Conservation (phyloP, 2,329 filamentous ascomycete genomes). For the Rutstroemia sp. region DNA sequence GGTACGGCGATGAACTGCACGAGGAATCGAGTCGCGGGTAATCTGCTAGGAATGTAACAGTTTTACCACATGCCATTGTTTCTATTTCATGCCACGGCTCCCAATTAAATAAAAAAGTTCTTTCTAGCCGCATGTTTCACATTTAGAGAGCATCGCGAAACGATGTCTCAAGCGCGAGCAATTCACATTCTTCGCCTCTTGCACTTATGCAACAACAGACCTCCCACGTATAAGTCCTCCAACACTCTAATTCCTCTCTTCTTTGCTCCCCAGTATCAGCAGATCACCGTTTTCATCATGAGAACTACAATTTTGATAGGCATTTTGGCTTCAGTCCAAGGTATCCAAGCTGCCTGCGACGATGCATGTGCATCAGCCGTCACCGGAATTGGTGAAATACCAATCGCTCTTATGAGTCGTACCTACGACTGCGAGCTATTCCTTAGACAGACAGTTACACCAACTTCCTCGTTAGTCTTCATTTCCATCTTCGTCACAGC, state of each 20-base stretch:
- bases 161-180: background rate
- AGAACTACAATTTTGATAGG: constrained; percentile 2
- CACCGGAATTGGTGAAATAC: constrained; percentile 5
- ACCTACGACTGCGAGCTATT: constrained; percentile 2
- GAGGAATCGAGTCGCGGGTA: too few species aligned
- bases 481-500: too few species aligned
- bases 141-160: too few species aligned
- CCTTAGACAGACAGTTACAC: constrained; percentile 1
- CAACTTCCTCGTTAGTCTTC: constrained; percentile 2
- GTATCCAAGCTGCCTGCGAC: background rate
- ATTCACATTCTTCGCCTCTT: constrained; percentile 10
- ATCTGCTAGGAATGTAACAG: too few species aligned
- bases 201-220: background rate
- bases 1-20: too few species aligned
- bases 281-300: constrained; percentile 1
- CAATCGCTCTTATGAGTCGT: background rate
- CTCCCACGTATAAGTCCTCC: constrained; percentile 3
- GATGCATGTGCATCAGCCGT: constrained; percentile 3
- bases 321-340: background rate
- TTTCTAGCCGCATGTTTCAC: too few species aligned
- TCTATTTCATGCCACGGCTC: too few species aligned
- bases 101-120: too few species aligned
- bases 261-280: background rate
- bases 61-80: too few species aligned
- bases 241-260: background rate